Evolutionary conservation across 1,284 basidiomycete genomes (phyloP).

Genomic region (Cutaneotrichosporon arboriforme): DNA sequence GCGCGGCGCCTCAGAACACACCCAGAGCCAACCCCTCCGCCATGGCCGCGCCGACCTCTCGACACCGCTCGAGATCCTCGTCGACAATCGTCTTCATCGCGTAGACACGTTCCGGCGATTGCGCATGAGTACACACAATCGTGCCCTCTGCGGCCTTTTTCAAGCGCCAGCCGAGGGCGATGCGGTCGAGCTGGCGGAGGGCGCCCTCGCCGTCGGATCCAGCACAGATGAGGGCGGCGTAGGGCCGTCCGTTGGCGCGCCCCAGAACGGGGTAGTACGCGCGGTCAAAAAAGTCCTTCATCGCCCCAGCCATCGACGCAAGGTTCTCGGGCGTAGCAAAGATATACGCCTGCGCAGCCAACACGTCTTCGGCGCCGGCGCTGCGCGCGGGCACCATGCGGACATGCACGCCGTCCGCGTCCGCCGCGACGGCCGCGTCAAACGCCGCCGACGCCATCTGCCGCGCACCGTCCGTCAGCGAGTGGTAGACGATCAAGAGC

Average conservation of each 20-base stretch:
- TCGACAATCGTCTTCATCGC: conserved; percentile 10
- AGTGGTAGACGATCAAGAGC: conserved; percentile 25
- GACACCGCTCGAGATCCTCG: conserved; percentile 8
- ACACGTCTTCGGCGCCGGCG: conserved; percentile 11
- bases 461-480: conserved; percentile 12
- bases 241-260: conserved; percentile 14
- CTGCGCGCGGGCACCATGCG: conserved; percentile 3
- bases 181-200: conserved; percentile 15
- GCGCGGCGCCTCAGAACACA: conserved; percentile 4
- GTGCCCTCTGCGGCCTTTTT: conserved; percentile 10
- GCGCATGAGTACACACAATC: conserved; percentile 14
- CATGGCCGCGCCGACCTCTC: conserved; percentile 10
- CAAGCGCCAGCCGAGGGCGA: conserved; percentile 15
- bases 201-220: conserved; percentile 14
- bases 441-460: conserved; percentile 15
- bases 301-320: conserved; percentile 10
- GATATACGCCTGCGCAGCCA: conserved; percentile 10
- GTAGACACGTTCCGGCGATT: conserved; percentile 10
- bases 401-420: neutral
- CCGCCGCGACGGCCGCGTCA: conserved; percentile 9
- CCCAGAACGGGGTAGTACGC: conserved; percentile 13
- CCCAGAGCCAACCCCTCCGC: conserved; percentile 16
- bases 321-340: conserved; percentile 20
- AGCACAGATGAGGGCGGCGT: conserved; percentile 16
- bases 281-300: conserved; percentile 19